phyloP scores from a whole-genome alignment of 371 early-diverging fungal species.

The Lichtheimia ramosa region DNA sequence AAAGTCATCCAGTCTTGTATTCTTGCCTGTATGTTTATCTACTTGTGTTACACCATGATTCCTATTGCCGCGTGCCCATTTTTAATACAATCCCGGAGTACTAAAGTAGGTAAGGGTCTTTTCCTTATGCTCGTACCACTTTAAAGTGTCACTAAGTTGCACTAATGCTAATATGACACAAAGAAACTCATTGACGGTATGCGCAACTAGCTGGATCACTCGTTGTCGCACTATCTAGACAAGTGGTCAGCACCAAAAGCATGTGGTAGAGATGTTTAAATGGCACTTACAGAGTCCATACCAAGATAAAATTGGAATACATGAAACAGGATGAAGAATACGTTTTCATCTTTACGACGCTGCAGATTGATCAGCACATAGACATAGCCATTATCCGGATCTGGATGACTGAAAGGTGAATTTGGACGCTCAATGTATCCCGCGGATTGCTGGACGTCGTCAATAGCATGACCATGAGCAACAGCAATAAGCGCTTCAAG shows the following conservation, averaged over 20 bases:
- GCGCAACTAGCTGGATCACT: conserved; percentile 48
- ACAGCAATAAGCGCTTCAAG: conserved; percentile 37
- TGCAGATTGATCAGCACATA: conserved; percentile 21
- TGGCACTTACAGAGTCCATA: conserved; percentile 42
- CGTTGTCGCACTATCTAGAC: conserved; percentile 48
- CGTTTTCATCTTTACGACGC: conserved; percentile 47
- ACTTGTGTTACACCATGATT: conserved; percentile 9
- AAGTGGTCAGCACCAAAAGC: neutral
- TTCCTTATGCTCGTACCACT: conserved; percentile 26
- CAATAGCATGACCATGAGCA: conserved; percentile 26
- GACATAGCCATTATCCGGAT: conserved; percentile 15
- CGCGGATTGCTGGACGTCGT: conserved; percentile 16
- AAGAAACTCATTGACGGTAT: conserved; percentile 32
- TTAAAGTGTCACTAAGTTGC: conserved; percentile 39
- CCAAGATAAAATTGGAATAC: conserved; percentile 49
- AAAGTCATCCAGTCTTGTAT: conserved; percentile 20
- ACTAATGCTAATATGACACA: conserved; percentile 41
- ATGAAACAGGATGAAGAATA: conserved; percentile 46
- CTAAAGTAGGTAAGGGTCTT: neutral
- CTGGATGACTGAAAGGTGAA: conserved; percentile 12
- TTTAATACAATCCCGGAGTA: conserved; percentile 7
- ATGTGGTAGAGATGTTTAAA: too few relatives aligned
- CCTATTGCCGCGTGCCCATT: conserved; percentile 16
- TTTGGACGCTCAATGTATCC: conserved; percentile 7
- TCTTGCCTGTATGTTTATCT: conserved; percentile 16